These are phyloP conservation scores for Xenosphaeropsis pyriputrescens DNA, from an alignment of 2,329 filamentous ascomycete species.

Conservation along the genomic window DNA sequence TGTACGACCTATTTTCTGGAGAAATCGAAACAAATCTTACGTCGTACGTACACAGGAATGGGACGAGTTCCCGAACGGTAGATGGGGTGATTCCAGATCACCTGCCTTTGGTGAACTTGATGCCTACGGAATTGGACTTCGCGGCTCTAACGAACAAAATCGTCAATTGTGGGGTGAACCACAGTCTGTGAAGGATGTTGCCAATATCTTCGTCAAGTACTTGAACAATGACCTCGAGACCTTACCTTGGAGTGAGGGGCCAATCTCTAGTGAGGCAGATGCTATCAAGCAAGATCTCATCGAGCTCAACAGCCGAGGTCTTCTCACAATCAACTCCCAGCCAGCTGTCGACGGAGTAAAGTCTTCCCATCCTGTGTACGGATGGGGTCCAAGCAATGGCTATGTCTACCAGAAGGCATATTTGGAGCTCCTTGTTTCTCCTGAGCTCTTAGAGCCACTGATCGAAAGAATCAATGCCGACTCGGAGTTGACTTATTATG, in stretches of 20 bases:
- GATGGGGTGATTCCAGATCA: conserved; percentile 94
- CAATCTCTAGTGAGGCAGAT: conserved; percentile 71
- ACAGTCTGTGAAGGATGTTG: conserved; percentile 62
- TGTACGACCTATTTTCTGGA: conserved; percentile 96
- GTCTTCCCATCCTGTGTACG: conserved; percentile 73
- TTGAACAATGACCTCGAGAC: conserved; percentile 67
- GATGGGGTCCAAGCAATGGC: conserved; percentile 89
- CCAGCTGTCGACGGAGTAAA: conserved; percentile 85
- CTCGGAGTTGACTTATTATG: conserved; percentile 83
- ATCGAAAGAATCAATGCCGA: conserved; percentile 64
- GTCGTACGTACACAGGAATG: conserved; percentile 92
- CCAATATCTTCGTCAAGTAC: conserved; percentile 73
- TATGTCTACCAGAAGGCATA: conserved; percentile 99
- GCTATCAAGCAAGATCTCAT: conserved; percentile 65
- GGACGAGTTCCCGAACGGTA: conserved; percentile 98
- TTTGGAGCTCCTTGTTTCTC: conserved; percentile 77
- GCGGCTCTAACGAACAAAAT: conserved; percentile 91
- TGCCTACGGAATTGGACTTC: conserved; percentile 84
- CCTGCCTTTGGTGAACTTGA: conserved; percentile 94
- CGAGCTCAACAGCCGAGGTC: conserved; percentile 68
- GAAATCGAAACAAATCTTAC: conserved; percentile 92
- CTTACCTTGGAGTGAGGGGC: conserved; percentile 86
- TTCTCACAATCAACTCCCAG: conserved; percentile 95
- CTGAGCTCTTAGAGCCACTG: conserved; percentile 63
- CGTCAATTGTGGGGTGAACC: conserved; percentile 90